A percentile compares a stretch with the other conserved stretches of the same genome.
Conservation (phyloP, 2,329 filamentous ascomycete species). For the Calonectria ilicicola region DNA sequence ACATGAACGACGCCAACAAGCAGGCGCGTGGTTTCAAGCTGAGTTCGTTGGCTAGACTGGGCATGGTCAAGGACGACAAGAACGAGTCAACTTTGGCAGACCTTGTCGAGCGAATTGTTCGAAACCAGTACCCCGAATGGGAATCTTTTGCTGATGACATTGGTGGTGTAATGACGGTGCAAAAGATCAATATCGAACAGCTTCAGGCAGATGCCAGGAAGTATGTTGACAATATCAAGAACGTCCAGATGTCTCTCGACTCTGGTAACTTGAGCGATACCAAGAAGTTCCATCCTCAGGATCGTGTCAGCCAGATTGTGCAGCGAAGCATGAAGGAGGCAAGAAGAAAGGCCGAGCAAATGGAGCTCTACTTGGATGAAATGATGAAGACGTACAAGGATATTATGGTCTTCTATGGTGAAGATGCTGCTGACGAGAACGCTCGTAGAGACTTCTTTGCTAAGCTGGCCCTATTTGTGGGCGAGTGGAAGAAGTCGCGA, state of each 20-base stretch:
- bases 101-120: slow-evolving; percentile 94
- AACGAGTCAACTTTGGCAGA: slow-evolving; percentile 97
- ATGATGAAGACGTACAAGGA: slow-evolving; percentile 93
- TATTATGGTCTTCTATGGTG: slow-evolving; percentile 96
- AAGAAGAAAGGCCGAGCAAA: slow-evolving; percentile 93
- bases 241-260: slow-evolving; percentile 92
- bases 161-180: slow-evolving; percentile 77
- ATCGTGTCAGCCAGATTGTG: slow-evolving; percentile 91
- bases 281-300: slow-evolving; percentile 97
- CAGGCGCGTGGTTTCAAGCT: slow-evolving; percentile 98
- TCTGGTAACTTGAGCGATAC: slow-evolving; percentile 94
- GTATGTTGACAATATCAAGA: slow-evolving; percentile 95
- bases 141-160: slow-evolving; percentile 91
- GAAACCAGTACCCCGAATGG: slow-evolving; percentile 97
- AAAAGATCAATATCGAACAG: slow-evolving; percentile 96
- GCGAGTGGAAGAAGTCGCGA: slow-evolving; percentile 95
- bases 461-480: slow-evolving; percentile 90
- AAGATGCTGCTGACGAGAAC: slow-evolving; percentile 91
- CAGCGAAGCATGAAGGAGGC: slow-evolving; percentile 98
- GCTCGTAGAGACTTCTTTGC: slow-evolving; percentile 95
- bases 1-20: slow-evolving; percentile 99
- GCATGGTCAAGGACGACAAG: slow-evolving; percentile 99
- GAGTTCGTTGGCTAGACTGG: slow-evolving; percentile 89
- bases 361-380: slow-evolving; percentile 92
- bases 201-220: slow-evolving; percentile 87